Evolutionary conservation across 352 stramenopile species (phyloP).

Genomic region (Peronospora farinosa): DNA sequence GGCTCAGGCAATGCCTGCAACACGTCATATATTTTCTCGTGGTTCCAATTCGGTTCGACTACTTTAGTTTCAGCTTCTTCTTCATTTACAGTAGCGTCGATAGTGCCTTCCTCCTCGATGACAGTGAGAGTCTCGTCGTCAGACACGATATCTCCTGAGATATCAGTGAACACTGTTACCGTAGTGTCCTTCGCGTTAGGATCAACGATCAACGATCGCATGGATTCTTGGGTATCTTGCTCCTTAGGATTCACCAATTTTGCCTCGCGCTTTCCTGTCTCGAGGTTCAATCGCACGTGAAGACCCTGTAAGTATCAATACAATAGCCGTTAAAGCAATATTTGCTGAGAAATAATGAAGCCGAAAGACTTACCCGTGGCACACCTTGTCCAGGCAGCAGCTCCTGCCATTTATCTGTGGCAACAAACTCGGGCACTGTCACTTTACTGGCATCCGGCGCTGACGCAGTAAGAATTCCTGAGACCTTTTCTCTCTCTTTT

Average conservation of each 20-base stretch:
- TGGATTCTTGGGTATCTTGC: constrained; percentile 21
- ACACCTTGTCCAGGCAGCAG: constrained; percentile 58
- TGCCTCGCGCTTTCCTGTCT: constrained; percentile 77
- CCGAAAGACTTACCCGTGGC: constrained; percentile 35
- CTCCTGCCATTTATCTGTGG: constrained; percentile 58
- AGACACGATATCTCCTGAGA: constrained; percentile 41
- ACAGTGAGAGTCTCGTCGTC: constrained; percentile 22
- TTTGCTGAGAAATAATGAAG: background rate
- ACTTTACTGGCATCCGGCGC: constrained; percentile 5
- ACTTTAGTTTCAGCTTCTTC: constrained; percentile 29
- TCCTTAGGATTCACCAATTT: constrained; percentile 60
- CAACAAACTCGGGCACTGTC: constrained; percentile 38
- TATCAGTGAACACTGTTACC: constrained; percentile 52
- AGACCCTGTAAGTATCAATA: constrained; percentile 48
- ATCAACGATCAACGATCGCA: constrained; percentile 36
- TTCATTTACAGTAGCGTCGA: constrained; percentile 3
- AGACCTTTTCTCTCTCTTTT: constrained; percentile 10
- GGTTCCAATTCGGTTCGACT: constrained; percentile 65
- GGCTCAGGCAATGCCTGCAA: constrained; percentile 71
- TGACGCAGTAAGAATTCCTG: constrained; percentile 4
- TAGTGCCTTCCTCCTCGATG: constrained; percentile 12
- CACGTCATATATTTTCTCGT: constrained; percentile 84
- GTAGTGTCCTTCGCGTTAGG: constrained; percentile 29
- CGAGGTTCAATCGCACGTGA: constrained; percentile 75
- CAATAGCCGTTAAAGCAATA: constrained; percentile 2